Evolutionary conservation across 225 moss, liverwort and hornwort genomes (phyloP), one percentile per base, ranked within the genome.

Genomic region (Pseudisothecium myosuroides): DNA sequence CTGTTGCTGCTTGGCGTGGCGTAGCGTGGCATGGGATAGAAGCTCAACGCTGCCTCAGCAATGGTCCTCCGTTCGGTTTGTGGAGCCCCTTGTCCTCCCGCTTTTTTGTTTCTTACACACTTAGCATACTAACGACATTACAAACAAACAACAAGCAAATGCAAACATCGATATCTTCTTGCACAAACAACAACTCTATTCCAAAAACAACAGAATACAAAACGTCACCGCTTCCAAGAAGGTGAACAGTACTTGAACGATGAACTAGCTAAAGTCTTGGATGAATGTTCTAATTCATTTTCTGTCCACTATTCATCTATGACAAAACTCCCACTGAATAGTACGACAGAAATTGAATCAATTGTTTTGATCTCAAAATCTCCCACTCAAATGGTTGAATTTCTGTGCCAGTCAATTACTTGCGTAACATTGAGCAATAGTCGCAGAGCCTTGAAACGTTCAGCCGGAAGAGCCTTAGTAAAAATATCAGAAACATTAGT

Each of bases 381-480:
- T 75, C 32, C 75, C 29, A 59, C 28, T 80, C 41, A 60, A 41
- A 59, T 80, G 80, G 39, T 1, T 23, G 0, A 0, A 80, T 60
- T 80, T 80, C 1, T 41, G 19, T 59, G 17, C 59, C 11, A 80
- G 2, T 59, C 59, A 19, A 41, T 0, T 9, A 80, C 29, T 19
- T 1, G 31, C 8, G 61, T 3, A 31, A 81, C 9, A 1, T 31
- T 43, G 13, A 81, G 31, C 2, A 43, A 21, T 1, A 18, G 19
- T 0, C 3, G 4, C 0, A 81, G 0, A 4, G 61, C 60, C 2
- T 61, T 43, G 14, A 13, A 61, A 2, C 4, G 2, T 43, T 81
- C 3, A 0, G 21, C 14, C 0, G 4, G 21, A 2, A 81, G 9
- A 21, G 43, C 31, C 8, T 81, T 61, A 0, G 14, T 61, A 2